Conservation (phyloP, 306 rosid species). For the Astragalus membranaceus region DNA sequence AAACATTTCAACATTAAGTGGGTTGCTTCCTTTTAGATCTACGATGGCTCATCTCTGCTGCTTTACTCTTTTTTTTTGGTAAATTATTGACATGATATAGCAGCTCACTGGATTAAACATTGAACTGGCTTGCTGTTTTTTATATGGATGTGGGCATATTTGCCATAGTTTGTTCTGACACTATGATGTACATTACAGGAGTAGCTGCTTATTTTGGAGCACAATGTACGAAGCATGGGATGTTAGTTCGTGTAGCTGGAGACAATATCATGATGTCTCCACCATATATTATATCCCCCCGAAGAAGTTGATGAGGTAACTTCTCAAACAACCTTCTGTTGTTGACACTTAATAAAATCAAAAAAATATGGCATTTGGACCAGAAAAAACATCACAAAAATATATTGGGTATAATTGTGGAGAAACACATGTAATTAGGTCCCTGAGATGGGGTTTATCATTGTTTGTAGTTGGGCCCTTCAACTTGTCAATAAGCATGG, state of each 20-base stretch:
- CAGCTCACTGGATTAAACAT: background rate
- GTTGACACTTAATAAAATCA: background rate
- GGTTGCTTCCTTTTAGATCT: background rate
- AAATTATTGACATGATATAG: background rate
- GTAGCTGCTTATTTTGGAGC: constrained; percentile 79
- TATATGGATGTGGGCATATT: background rate
- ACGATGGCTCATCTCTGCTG: background rate
- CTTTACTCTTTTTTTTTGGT: background rate
- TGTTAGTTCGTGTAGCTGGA: constrained; percentile 78
- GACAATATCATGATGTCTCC: constrained; percentile 89
- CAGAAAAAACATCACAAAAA: background rate
- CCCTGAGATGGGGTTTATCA: background rate
- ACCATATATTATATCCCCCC: constrained; percentile 56
- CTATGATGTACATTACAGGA: constrained; percentile 35
- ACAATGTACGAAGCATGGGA: constrained; percentile 64
- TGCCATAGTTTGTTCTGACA: background rate
- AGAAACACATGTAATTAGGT: background rate
- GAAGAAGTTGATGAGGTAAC: constrained; percentile 78
- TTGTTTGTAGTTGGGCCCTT: no score
- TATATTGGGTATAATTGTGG: background rate
- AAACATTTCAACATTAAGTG: background rate
- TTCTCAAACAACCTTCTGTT: background rate
- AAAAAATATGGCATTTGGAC: background rate
- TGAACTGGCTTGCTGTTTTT: background rate
- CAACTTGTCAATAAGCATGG: no score